Conservation (phyloP, 139 green algal genomes). For the Chlamydomonas asymmetrica region DNA sequence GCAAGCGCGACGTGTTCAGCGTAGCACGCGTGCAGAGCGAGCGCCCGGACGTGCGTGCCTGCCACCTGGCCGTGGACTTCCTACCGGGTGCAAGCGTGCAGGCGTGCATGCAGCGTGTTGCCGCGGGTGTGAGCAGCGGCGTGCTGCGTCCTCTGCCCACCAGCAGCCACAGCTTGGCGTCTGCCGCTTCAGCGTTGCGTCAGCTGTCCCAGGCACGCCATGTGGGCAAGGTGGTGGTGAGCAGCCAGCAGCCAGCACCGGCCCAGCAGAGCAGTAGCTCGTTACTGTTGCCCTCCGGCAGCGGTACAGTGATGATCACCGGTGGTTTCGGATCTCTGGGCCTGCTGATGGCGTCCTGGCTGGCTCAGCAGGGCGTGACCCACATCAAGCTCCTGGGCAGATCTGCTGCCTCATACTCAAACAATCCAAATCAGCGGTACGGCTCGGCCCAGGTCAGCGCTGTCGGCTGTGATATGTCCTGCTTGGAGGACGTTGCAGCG, state of each 20-base stretch:
- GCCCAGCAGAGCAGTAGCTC: background rate
- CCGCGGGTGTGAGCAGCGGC: conserved; percentile 35
- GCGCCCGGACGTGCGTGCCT: conserved; percentile 75
- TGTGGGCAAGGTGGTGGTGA: conserved; percentile 86
- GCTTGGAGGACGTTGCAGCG: conserved; percentile 13
- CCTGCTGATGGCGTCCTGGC: conserved; percentile 60
- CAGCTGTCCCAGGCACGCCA: conserved; percentile 85
- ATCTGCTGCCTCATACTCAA: conserved; percentile 30
- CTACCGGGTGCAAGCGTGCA: conserved; percentile 60
- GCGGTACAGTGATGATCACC: conserved; percentile 50
- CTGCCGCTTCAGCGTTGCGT: conserved; percentile 58
- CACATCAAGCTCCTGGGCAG: conserved; percentile 51
- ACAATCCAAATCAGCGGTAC: conserved; percentile 20
- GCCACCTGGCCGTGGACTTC: conserved; percentile 86
- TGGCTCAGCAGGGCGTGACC: conserved; percentile 41
- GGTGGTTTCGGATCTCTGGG: conserved; percentile 79
- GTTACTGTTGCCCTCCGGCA: background rate
- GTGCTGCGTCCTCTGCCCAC: conserved; percentile 38
- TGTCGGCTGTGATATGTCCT: conserved; percentile 13
- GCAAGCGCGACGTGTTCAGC: conserved; percentile 87
- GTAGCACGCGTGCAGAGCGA: conserved; percentile 57
- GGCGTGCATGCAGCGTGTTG: conserved; percentile 31
- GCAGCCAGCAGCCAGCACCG: conserved; percentile 54
- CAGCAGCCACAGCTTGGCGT: conserved; percentile 35
- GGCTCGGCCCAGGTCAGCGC: conserved; percentile 32